Percentiles rank a stretch among this genome's conserved stretches.
These are phyloP conservation scores for Magnusiomyces starmeri DNA, from an alignment of 1,139 yeast species.

Conservation along the genomic window DNA sequence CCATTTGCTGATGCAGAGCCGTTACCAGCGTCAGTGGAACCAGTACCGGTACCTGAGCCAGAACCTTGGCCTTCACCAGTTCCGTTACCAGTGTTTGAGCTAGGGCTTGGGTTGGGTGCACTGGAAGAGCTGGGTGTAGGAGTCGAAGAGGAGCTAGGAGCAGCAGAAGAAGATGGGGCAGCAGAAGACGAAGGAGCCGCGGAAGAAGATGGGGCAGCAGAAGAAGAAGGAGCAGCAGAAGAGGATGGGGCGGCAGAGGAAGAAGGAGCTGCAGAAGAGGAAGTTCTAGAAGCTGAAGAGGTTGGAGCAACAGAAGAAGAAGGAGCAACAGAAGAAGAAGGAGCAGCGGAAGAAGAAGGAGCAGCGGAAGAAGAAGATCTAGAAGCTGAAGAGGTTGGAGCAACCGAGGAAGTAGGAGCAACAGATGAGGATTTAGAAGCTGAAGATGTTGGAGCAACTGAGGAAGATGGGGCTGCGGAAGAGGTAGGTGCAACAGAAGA, in stretches of 20 bases:
- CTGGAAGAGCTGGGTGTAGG: background rate
- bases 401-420: background rate
- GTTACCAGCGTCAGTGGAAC: background rate
- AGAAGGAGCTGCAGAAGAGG: background rate
- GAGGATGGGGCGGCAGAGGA: background rate
- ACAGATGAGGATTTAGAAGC: background rate
- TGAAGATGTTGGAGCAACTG: background rate
- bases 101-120: background rate
- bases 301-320: background rate
- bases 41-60: background rate
- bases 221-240: background rate
- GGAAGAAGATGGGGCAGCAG: background rate
- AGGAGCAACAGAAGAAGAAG: background rate
- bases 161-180: background rate
- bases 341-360: background rate
- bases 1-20: background rate
- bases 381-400: constrained; percentile 1
- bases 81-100: background rate
- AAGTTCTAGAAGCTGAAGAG: background rate
- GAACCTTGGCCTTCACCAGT: background rate
- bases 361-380: background rate
- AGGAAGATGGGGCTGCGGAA: too few relatives aligned
- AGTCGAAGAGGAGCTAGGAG: background rate
- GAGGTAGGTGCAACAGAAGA: constrained; percentile 1
- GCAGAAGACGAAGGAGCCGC: background rate